Evolutionary conservation across 177 flowering plant species (phyloP), one percentile per base, ranked within the genome.

Genomic region (Tripterygium wilfordii): DNA sequence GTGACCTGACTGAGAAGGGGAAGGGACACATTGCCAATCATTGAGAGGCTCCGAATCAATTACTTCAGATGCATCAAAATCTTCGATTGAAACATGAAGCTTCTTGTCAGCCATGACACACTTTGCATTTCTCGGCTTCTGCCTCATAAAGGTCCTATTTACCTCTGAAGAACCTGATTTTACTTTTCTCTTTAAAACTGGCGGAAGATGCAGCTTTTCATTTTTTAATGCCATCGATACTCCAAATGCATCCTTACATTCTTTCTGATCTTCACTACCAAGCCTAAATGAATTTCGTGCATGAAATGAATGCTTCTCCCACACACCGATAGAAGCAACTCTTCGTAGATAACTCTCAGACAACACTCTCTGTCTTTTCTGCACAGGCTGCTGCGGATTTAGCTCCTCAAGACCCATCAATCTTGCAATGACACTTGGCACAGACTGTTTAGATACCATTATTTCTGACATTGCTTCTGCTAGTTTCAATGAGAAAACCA

Each of bases 361-460:
- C 1, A 72, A 60, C 28, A 72, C 74, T 53, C 65, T 59, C 6
- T 45, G 54, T 20, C 30, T 31, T 33, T 49, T 53, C 12, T 27
- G 46, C 36, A 44, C 14, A 30, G 67, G 48, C 39, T 42, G 71
- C 49, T 52, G 70, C 37, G 53, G 48, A 12, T 58, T 54, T 36
- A 46, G 21, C 8, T 49, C 64, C 57, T 74, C 70, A 48, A 77
- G 61, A 28, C 78, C 71, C 82, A 77, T 74, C 42, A 77, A 51
- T 36, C 47, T 64, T 22, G 72, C 74, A 40, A 77, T 60, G 22
- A 77, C 74, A 62, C 82, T 74, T 12, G 55, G 51, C 19, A 45
- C 49, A 2, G 35, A 3, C 21, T 21, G 31, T 36, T 37, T 53
- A 38, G 59, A 29, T 42, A 53, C 69, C 53, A 52, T 55, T 35